Evolutionary conservation across 768 basidiomycete species (phyloP).

Genomic region (Rubroboletus satanas): DNA sequence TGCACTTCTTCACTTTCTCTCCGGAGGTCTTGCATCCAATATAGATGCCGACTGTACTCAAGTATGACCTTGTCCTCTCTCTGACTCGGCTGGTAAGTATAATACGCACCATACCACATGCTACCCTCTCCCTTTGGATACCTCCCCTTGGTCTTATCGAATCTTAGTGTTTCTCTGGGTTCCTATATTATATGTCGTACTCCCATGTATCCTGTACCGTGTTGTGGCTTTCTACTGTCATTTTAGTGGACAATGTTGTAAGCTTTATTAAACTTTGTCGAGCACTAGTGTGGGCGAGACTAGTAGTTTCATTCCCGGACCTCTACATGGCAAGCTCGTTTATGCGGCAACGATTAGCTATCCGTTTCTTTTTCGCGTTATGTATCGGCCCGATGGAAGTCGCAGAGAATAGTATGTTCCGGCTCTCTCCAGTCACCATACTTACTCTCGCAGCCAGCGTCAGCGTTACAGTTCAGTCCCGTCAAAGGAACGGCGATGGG

Average conservation of each 20-base stretch:
- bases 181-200: not conserved
- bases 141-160: not conserved
- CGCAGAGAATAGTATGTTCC: not conserved
- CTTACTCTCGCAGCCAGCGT: not conserved
- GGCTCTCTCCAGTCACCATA: not conserved
- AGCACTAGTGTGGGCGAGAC: not conserved
- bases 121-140: constrained; percentile 6
- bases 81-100: not conserved
- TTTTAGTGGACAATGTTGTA: constrained; percentile 11
- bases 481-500: not conserved
- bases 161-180: not conserved
- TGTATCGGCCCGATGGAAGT: not conserved
- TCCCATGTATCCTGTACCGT: constrained; percentile 9
- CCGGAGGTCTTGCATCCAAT: not conserved
- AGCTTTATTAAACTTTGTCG: not conserved
- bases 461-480: not conserved
- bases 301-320: not conserved
- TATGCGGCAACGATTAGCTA: not conserved
- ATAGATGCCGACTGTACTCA: not conserved
- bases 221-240: constrained; percentile 1
- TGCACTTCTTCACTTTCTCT: constrained; percentile 29
- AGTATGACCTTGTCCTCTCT: not conserved
- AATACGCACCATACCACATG: constrained; percentile 3
- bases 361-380: not conserved
- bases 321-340: not conserved